A percentile compares a stretch with the other conserved stretches of the same genome.
Conservation (phyloP, 805 yeast species). For the Nakazawaea wickerhamii region DNA sequence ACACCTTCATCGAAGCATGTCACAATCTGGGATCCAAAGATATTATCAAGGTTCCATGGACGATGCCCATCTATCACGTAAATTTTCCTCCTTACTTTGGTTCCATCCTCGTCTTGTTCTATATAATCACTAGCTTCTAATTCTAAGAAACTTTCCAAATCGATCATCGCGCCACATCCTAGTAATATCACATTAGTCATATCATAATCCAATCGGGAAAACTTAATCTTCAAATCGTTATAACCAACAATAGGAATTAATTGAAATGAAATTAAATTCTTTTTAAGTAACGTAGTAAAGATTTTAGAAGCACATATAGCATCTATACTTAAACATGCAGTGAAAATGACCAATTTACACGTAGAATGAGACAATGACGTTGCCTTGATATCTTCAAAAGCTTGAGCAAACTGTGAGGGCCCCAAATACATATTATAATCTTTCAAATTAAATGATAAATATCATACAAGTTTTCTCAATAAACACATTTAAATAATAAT, state of each 20-base stretch:
- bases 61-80: conserved; percentile 88
- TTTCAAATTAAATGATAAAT: not conserved
- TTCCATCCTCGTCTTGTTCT: conserved; percentile 25
- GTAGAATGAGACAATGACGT: conserved; percentile 89
- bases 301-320: conserved; percentile 86
- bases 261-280: conserved; percentile 81
- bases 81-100: conserved; percentile 43
- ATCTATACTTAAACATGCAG: conserved; percentile 86
- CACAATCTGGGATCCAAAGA: conserved; percentile 76
- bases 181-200: conserved; percentile 70
- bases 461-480: not conserved
- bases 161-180: conserved; percentile 94
- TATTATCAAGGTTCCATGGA: conserved; percentile 94
- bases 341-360: conserved; percentile 81
- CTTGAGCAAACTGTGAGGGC: conserved; percentile 60
- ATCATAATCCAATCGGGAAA: conserved; percentile 59
- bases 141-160: conserved; percentile 68
- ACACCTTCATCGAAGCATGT: conserved; percentile 85
- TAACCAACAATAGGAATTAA: conserved; percentile 92
- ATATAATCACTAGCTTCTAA: conserved; percentile 51
- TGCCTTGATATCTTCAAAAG: conserved; percentile 61
- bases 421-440: conserved; percentile 86
- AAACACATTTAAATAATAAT: not conserved
- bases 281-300: conserved; percentile 62
- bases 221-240: conserved; percentile 65